phyloP scores from a whole-genome alignment of 1,139 yeast species.

The Barnettozyma hawaiiensis region DNA sequence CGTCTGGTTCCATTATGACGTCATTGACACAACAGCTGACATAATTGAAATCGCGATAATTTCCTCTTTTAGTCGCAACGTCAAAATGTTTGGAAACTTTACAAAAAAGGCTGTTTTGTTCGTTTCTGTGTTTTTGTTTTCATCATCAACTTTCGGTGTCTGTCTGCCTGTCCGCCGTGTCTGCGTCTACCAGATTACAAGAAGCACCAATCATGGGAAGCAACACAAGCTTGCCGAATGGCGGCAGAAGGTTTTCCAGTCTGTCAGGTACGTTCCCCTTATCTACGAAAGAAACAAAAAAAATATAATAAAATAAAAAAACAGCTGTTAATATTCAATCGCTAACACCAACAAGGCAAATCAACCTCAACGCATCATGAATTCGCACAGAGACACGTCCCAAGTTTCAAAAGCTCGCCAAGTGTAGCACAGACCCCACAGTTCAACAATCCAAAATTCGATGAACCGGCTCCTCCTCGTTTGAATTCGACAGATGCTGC shows the following conservation, averaged over 20 bases:
- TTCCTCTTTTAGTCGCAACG: background rate
- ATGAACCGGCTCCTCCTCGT: background rate
- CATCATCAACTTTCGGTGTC: too few relatives aligned
- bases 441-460: background rate
- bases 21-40: background rate
- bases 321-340: background rate
- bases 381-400: background rate
- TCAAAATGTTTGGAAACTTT: too few relatives aligned
- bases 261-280: background rate
- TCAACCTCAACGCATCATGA: conserved; percentile 1
- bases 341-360: background rate
- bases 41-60: background rate
- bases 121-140: background rate
- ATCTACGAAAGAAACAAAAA: too few relatives aligned
- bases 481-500: too few relatives aligned
- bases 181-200: too few relatives aligned
- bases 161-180: too few relatives aligned
- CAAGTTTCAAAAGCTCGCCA: conserved; percentile 1
- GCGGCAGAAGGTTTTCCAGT: background rate
- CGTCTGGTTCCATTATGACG: too few relatives aligned
- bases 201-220: background rate
- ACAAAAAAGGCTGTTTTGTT: too few relatives aligned
- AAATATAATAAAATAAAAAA: too few relatives aligned
- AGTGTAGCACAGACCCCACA: background rate
- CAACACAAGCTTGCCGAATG: background rate